These are phyloP conservation scores for Collariella sp. DNA, from an alignment of 495 filamentous ascomycete genomes.

Conservation along the genomic window DNA sequence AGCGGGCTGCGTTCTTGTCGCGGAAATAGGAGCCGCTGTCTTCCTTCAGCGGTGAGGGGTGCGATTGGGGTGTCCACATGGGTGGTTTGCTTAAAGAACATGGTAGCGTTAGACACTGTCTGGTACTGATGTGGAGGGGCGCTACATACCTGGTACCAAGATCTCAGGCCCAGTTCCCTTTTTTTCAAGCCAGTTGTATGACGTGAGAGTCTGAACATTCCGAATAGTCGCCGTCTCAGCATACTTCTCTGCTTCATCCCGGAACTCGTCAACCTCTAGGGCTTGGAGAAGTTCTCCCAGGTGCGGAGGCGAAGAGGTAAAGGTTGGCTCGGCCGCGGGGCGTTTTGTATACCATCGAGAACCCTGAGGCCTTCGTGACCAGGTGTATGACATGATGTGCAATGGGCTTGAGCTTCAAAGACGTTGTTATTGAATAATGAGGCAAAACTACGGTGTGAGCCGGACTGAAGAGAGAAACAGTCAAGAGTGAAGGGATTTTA, in stretches of 20 bases:
- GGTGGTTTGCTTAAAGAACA: conserved; percentile 45
- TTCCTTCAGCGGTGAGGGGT: conserved; percentile 31
- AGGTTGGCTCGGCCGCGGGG: background rate
- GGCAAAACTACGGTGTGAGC: too few species aligned
- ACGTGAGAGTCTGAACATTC: conserved; percentile 1
- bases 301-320: background rate
- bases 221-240: background rate
- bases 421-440: background rate
- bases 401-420: background rate
- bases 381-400: background rate
- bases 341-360: too few species aligned
- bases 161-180: conserved; percentile 1
- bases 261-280: conserved; percentile 2
- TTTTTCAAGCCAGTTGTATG: conserved; percentile 22
- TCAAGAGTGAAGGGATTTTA: too few species aligned
- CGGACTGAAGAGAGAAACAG: too few species aligned
- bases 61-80: conserved; percentile 45
- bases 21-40: conserved; percentile 50
- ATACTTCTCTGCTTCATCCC: background rate
- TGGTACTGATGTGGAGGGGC: background rate
- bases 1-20: conserved; percentile 54
- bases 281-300: conserved; percentile 17
- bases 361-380: background rate
- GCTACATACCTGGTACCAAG: conserved; percentile 17
- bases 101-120: background rate